phyloP scores from a whole-genome alignment of 2,329 filamentous ascomycete genomes.

The Talaromyces sp. region DNA sequence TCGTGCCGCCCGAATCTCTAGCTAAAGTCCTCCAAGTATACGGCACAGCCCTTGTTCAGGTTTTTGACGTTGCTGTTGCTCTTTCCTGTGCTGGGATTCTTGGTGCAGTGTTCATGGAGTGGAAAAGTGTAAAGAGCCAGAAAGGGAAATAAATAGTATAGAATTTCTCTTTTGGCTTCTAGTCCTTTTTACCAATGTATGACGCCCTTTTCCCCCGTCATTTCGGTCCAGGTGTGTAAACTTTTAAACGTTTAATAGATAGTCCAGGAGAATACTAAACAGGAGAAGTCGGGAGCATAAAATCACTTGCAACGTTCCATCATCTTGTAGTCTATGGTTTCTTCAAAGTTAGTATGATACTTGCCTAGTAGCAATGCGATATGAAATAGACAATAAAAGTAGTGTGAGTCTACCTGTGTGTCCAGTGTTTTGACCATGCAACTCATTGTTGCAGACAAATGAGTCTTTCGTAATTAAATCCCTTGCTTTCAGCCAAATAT shows the following conservation, averaged over 20 bases:
- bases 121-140: not conserved
- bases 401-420: too few relatives aligned
- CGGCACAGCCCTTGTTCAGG: not conserved
- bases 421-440: too few relatives aligned
- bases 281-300: too few relatives aligned
- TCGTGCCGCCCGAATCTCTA: not conserved
- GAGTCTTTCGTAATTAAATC: not conserved
- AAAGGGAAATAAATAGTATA: not conserved
- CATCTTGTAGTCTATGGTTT: too few relatives aligned
- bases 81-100: not conserved
- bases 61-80: constrained; percentile 4
- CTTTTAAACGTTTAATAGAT: too few relatives aligned
- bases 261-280: too few relatives aligned
- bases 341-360: too few relatives aligned
- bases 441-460: not conserved
- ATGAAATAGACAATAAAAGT: too few relatives aligned
- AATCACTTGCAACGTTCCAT: too few relatives aligned
- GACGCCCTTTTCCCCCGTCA: too few relatives aligned
- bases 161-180: not conserved
- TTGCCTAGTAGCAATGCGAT: too few relatives aligned
- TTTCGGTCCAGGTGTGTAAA: too few relatives aligned
- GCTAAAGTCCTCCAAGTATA: constrained; percentile 1
- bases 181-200: not conserved
- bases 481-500: not conserved
- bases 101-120: not conserved